Conservation (phyloP, 2,329 filamentous ascomycete species). For the Stemphylium vesicarium region DNA sequence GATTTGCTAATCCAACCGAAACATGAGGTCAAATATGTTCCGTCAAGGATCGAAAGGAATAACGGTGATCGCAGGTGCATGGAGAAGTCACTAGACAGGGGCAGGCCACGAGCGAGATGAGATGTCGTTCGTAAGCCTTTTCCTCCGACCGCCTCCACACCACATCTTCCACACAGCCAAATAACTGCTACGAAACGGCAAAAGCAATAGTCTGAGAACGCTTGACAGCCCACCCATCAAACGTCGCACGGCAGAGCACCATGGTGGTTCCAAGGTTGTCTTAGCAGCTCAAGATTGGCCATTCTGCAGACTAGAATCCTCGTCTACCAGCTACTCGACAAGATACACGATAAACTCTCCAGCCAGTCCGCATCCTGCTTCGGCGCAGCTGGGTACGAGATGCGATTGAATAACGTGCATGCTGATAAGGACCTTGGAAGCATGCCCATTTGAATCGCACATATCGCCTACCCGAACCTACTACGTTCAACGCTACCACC, state of each 20-base stretch:
- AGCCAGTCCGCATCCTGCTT: slow-evolving; percentile 17
- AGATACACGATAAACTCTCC: slow-evolving; percentile 8
- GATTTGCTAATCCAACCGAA: slow-evolving; percentile 19
- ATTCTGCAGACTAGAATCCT: slow-evolving; percentile 12
- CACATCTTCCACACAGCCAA: slow-evolving; percentile 6
- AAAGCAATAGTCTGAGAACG: slow-evolving; percentile 23
- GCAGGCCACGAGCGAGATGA: slow-evolving; percentile 23
- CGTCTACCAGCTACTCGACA: slow-evolving; percentile 15
- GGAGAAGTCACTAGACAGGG: slow-evolving; percentile 21
- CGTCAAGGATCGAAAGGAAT: slow-evolving; percentile 11
- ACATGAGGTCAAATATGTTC: slow-evolving; percentile 19
- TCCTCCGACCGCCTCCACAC: slow-evolving; percentile 21
- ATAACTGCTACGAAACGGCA: slow-evolving; percentile 27
- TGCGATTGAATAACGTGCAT: slow-evolving; percentile 37
- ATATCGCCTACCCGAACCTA: slow-evolving; percentile 14
- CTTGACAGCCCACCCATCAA: slow-evolving; percentile 4
- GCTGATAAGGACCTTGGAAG: slow-evolving; percentile 37
- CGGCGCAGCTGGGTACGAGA: slow-evolving; percentile 25
- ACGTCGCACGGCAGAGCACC: slow-evolving; percentile 25
- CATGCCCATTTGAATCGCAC: slow-evolving; percentile 35
- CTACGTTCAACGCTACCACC: slow-evolving; percentile 33
- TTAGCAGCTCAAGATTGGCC: slow-evolving; percentile 3
- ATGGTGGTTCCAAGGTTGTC: slow-evolving; percentile 17
- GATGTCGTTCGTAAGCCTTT: slow-evolving; percentile 20
- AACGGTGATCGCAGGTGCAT: slow-evolving; percentile 20